Conservation (phyloP, 257 asterid genomes). For the Nicotiana tabacum region DNA sequence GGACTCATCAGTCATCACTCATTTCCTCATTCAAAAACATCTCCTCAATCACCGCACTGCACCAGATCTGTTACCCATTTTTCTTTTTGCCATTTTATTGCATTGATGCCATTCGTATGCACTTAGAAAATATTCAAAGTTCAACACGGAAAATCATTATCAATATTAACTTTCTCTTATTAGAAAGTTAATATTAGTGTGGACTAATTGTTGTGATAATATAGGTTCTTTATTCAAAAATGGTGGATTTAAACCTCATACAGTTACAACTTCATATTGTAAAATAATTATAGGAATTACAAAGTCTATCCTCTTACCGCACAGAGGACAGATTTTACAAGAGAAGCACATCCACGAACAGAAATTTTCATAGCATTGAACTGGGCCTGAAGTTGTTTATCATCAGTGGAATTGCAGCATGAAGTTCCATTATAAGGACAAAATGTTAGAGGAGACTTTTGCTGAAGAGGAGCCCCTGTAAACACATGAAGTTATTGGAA, state of each 20-base stretch:
- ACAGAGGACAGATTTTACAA: conserved; percentile 63
- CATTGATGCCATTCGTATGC: too few species aligned
- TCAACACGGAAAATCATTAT: too few species aligned
- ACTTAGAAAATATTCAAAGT: too few species aligned
- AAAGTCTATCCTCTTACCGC: conserved; percentile 41
- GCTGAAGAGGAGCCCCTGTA: conserved; percentile 58
- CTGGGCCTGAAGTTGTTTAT: conserved; percentile 44
- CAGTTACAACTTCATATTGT: neutral
- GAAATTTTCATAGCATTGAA: conserved; percentile 58
- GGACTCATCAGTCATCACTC: too few species aligned
- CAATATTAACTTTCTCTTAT: too few species aligned
- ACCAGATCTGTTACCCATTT: too few species aligned
- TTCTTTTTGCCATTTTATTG: too few species aligned
- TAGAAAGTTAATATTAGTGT: too few species aligned
- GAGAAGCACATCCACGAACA: conserved; percentile 62
- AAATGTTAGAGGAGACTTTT: conserved; percentile 41
- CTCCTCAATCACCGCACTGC: too few species aligned
- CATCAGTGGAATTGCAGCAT: conserved; percentile 62
- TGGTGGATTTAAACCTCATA: neutral
- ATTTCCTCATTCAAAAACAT: too few species aligned
- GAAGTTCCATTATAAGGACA: conserved; percentile 66
- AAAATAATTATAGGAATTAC: neutral
- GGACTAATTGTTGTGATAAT: neutral
- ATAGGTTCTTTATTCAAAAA: neutral
- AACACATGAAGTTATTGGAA: neutral